phyloP scores from a whole-genome alignment of 371 early-diverging fungal species.

The Rhizopus microsporus region DNA sequence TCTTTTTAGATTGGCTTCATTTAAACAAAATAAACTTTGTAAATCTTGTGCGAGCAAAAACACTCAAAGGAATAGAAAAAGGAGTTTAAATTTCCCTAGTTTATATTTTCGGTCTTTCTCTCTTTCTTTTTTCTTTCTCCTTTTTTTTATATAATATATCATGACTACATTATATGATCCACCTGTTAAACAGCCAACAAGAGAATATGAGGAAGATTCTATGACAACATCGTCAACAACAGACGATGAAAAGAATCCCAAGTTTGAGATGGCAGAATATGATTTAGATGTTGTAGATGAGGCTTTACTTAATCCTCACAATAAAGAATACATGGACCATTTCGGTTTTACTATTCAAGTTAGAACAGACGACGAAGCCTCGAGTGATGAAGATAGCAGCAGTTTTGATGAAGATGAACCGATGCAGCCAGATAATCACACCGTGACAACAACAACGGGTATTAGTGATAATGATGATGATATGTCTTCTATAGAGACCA shows the following conservation, averaged over 20 bases:
- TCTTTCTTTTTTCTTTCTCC: neutral
- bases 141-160: neutral
- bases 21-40: conserved; percentile 13
- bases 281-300: conserved; percentile 51
- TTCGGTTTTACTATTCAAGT: conserved; percentile 49
- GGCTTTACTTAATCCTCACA: conserved; percentile 37
- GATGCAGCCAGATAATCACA: conserved; percentile 1
- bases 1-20: conserved; percentile 37
- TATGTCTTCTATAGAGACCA: conserved; percentile 33
- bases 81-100: neutral
- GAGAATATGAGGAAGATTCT: conserved; percentile 5
- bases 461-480: conserved; percentile 24
- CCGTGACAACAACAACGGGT: neutral
- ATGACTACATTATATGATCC: conserved; percentile 1
- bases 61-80: neutral
- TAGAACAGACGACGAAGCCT: conserved; percentile 43
- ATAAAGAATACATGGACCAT: conserved; percentile 40
- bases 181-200: neutral
- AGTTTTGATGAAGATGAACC: conserved; percentile 15
- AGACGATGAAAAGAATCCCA: neutral
- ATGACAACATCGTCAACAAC: conserved; percentile 6
- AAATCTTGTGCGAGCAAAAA: too few species aligned
- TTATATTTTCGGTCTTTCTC: neutral
- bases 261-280: conserved; percentile 27
- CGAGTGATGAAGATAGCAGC: conserved; percentile 26